phyloP scores from a whole-genome alignment of 2,329 filamentous ascomycete species.

The Nigrospora sphaerica region DNA sequence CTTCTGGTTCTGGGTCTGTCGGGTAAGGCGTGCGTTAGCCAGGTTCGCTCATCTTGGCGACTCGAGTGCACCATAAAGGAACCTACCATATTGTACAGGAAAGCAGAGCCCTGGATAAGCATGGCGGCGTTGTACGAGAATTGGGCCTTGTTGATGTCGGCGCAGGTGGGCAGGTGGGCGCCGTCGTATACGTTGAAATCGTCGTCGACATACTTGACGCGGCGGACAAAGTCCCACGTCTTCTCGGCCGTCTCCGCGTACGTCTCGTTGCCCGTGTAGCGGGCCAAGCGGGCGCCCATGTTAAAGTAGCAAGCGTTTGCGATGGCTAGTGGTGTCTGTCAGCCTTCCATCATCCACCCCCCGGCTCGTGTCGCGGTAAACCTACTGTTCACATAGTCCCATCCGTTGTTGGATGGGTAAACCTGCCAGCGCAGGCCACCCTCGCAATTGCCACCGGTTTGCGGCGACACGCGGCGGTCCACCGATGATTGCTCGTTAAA shows the following conservation, averaged over 20 bases:
- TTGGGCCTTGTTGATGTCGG: conserved; percentile 51
- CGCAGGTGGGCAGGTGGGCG: conserved; percentile 53
- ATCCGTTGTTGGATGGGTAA: conserved; percentile 65
- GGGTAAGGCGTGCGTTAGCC: background rate
- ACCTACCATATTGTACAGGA: conserved; percentile 59
- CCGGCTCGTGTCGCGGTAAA: conserved; percentile 1
- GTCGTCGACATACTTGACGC: conserved; percentile 51
- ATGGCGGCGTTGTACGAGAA: conserved; percentile 63
- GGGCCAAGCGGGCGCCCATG: conserved; percentile 59
- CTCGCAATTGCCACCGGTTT: conserved; percentile 42
- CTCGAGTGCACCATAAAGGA: background rate
- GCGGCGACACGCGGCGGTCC: conserved; percentile 48
- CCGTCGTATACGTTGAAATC: conserved; percentile 61
- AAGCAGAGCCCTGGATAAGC: conserved; percentile 55
- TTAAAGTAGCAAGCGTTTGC: conserved; percentile 60
- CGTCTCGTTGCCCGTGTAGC: conserved; percentile 60
- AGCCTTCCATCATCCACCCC: background rate
- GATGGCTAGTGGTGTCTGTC: conserved; percentile 31
- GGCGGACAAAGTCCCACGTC: conserved; percentile 54
- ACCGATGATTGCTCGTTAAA: conserved; percentile 54
- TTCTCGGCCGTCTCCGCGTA: conserved; percentile 57
- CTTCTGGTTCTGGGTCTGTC: conserved; percentile 12
- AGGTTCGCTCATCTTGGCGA: conserved; percentile 7
- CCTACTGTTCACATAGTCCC: conserved; percentile 64
- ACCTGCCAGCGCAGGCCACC: conserved; percentile 77